A percentile compares a stretch with the other conserved stretches of the same genome.
Evolutionary conservation across 768 basidiomycete genomes (phyloP).

Genomic region (Boletus tomentosulus): DNA sequence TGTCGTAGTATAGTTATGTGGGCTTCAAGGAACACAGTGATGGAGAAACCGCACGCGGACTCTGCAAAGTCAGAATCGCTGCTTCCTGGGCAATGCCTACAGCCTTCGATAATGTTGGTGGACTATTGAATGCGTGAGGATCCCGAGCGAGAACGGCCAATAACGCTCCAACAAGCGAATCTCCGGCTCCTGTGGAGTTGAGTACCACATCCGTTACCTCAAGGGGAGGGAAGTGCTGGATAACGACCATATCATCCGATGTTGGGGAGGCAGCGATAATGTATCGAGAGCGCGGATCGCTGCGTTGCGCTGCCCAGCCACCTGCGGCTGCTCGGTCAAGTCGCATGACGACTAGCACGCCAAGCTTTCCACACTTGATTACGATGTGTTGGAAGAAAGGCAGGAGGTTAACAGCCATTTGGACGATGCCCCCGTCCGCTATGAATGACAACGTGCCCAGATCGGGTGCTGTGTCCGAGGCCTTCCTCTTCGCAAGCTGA

Average conservation of each 20-base stretch:
- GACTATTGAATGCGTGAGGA: conserved; percentile 44
- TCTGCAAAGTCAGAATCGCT: conserved; percentile 55
- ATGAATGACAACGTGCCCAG: conserved; percentile 58
- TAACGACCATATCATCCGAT: conserved; percentile 47
- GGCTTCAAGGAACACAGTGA: conserved; percentile 37
- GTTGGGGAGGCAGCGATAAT: conserved; percentile 49
- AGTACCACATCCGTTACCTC: conserved; percentile 38
- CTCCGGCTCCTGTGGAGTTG: conserved; percentile 91
- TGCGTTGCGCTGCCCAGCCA: conserved; percentile 51
- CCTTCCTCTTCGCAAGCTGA: conserved; percentile 47
- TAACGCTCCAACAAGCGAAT: conserved; percentile 82
- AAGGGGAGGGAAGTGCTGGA: conserved; percentile 72
- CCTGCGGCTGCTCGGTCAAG: conserved; percentile 38
- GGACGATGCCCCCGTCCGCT: conserved; percentile 63
- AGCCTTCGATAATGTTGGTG: conserved; percentile 38
- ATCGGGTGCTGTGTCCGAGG: conserved; percentile 37
- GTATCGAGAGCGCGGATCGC: conserved; percentile 42
- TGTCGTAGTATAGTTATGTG: not conserved
- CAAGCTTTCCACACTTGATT: conserved; percentile 77
- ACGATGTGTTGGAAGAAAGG: conserved; percentile 83
- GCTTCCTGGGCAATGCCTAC: conserved; percentile 62
- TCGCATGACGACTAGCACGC: conserved; percentile 62
- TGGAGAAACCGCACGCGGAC: conserved; percentile 63
- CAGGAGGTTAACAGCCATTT: conserved; percentile 77
- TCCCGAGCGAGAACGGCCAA: conserved; percentile 57